Percentiles rank a stretch among this genome's conserved stretches.
These are phyloP conservation scores for Cinnamomum micranthum DNA, from an alignment of 164 flowering plant genomes.

Conservation along the genomic window DNA sequence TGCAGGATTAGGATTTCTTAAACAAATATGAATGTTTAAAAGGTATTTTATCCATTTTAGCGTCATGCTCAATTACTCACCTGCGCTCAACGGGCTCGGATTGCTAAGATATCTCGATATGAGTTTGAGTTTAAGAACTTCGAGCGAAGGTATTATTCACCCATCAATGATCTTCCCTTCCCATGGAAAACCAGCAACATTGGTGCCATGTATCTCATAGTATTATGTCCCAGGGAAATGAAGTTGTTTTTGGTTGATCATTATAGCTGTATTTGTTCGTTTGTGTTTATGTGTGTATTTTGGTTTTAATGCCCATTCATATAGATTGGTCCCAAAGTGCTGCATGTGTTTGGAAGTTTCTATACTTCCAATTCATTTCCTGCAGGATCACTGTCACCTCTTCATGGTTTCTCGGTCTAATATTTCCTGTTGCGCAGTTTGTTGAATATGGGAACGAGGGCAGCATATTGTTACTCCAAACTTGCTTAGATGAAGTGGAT, in stretches of 20 bases:
- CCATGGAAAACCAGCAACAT: neutral
- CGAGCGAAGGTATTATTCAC: too few relatives aligned
- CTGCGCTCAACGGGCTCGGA: neutral
- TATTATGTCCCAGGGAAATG: neutral
- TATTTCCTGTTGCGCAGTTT: conserved; percentile 40
- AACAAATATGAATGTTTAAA: neutral
- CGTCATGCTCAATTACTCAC: too few relatives aligned
- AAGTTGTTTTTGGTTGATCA: neutral
- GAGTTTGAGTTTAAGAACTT: too few relatives aligned
- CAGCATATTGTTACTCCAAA: conserved; percentile 61
- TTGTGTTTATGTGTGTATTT: neutral
- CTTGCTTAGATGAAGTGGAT: conserved; percentile 53
- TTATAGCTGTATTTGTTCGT: too few relatives aligned
- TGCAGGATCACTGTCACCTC: neutral
- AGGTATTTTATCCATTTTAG: too few relatives aligned
- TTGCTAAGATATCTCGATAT: neutral
- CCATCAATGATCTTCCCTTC: neutral
- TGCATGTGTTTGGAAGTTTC: neutral
- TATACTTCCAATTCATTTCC: neutral
- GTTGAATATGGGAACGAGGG: conserved; percentile 63
- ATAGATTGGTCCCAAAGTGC: neutral
- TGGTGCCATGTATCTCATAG: neutral
- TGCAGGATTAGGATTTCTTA: neutral
- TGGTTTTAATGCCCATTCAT: neutral
- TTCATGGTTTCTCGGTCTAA: neutral